Conservation (phyloP, 2,329 filamentous ascomycete species). For the Sporothrix variecibatus region DNA sequence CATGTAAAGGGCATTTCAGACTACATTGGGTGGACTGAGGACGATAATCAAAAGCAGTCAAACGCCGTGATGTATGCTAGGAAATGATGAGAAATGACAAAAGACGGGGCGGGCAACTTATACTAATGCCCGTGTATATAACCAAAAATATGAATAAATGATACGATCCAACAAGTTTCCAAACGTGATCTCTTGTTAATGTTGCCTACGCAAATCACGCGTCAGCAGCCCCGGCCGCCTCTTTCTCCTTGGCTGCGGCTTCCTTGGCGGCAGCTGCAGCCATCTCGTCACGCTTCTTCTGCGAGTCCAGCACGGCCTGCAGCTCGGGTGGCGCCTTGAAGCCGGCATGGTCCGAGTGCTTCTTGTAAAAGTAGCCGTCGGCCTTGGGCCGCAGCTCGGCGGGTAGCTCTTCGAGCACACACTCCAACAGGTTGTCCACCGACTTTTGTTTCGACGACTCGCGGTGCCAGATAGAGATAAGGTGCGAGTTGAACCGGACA, state of each 20-base stretch:
- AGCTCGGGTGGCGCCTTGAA: conserved; percentile 68
- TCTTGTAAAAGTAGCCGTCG: conserved; percentile 81
- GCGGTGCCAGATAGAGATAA: conserved; percentile 93
- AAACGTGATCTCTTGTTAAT: not conserved
- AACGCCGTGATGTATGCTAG: conserved; percentile 25
- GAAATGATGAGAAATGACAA: not conserved
- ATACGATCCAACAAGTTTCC: not conserved
- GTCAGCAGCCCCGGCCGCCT: not conserved
- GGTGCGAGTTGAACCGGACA: conserved; percentile 83
- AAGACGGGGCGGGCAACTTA: not conserved
- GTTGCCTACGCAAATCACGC: too few species aligned
- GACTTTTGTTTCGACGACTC: conserved; percentile 79
- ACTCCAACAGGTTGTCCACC: conserved; percentile 71
- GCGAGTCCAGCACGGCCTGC: conserved; percentile 59
- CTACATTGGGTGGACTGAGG: not conserved
- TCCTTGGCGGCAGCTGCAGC: conserved; percentile 31
- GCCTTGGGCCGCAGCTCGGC: conserved; percentile 70
- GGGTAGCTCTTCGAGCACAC: conserved; percentile 72
- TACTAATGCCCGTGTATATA: not conserved
- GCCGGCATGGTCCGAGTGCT: conserved; percentile 82
- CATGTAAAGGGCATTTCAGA: not conserved
- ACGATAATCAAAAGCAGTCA: not conserved
- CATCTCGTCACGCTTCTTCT: conserved; percentile 49
- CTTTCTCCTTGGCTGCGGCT: not conserved
- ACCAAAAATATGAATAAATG: not conserved